Evolutionary conservation across 805 yeast species (phyloP), one percentile per base, ranked within the genome.

Genomic region (Candida alai): DNA sequence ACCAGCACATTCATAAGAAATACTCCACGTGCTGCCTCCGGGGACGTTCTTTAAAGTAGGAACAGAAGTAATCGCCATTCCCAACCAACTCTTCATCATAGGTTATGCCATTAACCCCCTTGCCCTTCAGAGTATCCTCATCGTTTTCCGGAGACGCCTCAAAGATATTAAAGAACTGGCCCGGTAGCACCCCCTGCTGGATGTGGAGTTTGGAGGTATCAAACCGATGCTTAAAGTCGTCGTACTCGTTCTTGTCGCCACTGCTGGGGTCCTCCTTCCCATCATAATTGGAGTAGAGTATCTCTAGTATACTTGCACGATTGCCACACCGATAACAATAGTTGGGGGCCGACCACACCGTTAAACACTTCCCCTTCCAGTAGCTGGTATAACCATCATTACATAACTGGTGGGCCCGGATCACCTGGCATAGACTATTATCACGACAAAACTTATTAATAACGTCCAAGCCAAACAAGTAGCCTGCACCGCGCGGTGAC

Each of bases 271-370:
- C 25, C 5, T 35, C 30, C 30, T 50, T 55, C 22, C 43, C 34
- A 26, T 50, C 49, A 39, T 74, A 76, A 45, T 73, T 75, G 28
- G 69, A 56, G 44, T 73, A 73, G 37, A 56, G 54, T 4, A 93
- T 78, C 56, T 93, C 98, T 42, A 93, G 68, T n/a, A 93, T 89
- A n/a, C 96, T 84, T 4, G 98, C 98, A 54, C 87, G 78, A 54
- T 93, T 93, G 1, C 98, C 98, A 58, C 99, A 93, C 41, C 98
- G 60, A 51, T 93, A 93, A 54, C 98, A 93, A 54, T 93, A 93
- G 54, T 93, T 93, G 0, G 99, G 99, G 0, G 98, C 98, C 1
- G 93, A 81, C 99, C 99, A 93, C 6, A 93, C 97, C 0, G 99
- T 93, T 23, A 94, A 80, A 29, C 95, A 85, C 42, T 84, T 73